phyloP scores from a whole-genome alignment of 768 basidiomycete species.

The Suillus fuscotomentosus region DNA sequence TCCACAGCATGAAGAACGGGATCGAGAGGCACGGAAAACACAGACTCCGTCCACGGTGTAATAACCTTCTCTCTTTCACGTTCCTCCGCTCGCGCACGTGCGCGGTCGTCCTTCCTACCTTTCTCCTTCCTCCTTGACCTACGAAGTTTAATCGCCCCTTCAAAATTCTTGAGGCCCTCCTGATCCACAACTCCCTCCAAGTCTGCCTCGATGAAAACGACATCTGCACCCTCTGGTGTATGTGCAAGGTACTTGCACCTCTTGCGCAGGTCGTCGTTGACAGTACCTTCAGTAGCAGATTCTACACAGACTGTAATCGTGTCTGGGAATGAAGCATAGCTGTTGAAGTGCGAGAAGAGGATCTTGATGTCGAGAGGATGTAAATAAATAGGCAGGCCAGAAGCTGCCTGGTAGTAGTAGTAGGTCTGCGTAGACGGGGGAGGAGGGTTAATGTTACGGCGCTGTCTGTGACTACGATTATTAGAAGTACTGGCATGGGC shows the following conservation, averaged over 20 bases:
- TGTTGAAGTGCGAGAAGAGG: constrained; percentile 77
- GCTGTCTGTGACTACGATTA: constrained; percentile 53
- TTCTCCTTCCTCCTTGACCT: constrained; percentile 76
- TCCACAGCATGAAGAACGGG: constrained; percentile 11
- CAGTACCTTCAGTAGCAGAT: constrained; percentile 68
- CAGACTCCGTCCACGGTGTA: constrained; percentile 18
- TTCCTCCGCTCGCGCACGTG: constrained; percentile 75
- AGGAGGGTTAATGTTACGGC: constrained; percentile 81
- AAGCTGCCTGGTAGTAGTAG: constrained; percentile 94
- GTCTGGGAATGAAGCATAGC: constrained; percentile 83
- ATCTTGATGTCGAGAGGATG: constrained; percentile 97
- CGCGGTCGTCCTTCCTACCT: constrained; percentile 83
- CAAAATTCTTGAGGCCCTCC: constrained; percentile 79
- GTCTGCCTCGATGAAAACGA: constrained; percentile 91
- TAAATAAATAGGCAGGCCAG: constrained; percentile 88
- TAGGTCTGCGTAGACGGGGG: constrained; percentile 88
- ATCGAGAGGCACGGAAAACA: constrained; percentile 7
- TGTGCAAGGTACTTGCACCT: constrained; percentile 96
- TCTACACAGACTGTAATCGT: constrained; percentile 80
- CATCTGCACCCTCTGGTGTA: constrained; percentile 87
- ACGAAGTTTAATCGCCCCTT: constrained; percentile 76
- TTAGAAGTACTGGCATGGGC: constrained; percentile 12
- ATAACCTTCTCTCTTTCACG: constrained; percentile 59
- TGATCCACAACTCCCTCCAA: constrained; percentile 72
- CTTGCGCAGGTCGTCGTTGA: constrained; percentile 92